Evolutionary conservation across 192 early-diverging fungal species (phyloP).

Genomic region (Dissophora ornata): DNA sequence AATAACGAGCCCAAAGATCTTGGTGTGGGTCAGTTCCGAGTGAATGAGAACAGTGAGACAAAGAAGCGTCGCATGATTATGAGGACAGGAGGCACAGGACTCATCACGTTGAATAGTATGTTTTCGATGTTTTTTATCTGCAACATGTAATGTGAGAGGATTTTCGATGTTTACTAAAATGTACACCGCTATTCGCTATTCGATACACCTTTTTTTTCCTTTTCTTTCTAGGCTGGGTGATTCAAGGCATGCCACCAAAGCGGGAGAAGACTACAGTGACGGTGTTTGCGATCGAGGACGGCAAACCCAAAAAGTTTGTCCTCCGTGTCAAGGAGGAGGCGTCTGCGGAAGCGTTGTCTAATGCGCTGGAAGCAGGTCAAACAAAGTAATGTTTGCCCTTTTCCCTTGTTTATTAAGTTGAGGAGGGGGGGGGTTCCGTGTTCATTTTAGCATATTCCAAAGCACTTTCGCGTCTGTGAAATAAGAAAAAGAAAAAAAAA

Average conservation of each 20-base stretch:
- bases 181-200: too few relatives aligned
- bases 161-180: too few relatives aligned
- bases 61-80: constrained; percentile 38
- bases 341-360: constrained; percentile 4
- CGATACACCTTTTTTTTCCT: neutral
- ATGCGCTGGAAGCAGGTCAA: constrained; percentile 14
- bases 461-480: too few relatives aligned
- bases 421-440: too few relatives aligned
- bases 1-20: constrained; percentile 5
- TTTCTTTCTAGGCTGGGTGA: constrained; percentile 30
- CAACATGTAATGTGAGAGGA: neutral
- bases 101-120: constrained; percentile 27
- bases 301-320: constrained; percentile 20
- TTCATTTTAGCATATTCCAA: too few relatives aligned
- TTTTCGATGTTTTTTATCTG: neutral
- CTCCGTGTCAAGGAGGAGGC: constrained; percentile 34
- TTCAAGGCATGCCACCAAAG: constrained; percentile 12
- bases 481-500: too few relatives aligned
- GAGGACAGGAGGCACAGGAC: constrained; percentile 14
- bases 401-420: too few relatives aligned
- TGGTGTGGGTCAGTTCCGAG: constrained; percentile 41
- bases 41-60: constrained; percentile 13
- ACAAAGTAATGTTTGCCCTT: constrained; percentile 2
- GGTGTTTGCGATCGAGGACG: constrained; percentile 30
- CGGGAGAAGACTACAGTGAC: constrained; percentile 25